These are phyloP conservation scores for Syzygium grande DNA, from an alignment of 345 rosid genomes.

Conservation along the genomic window DNA sequence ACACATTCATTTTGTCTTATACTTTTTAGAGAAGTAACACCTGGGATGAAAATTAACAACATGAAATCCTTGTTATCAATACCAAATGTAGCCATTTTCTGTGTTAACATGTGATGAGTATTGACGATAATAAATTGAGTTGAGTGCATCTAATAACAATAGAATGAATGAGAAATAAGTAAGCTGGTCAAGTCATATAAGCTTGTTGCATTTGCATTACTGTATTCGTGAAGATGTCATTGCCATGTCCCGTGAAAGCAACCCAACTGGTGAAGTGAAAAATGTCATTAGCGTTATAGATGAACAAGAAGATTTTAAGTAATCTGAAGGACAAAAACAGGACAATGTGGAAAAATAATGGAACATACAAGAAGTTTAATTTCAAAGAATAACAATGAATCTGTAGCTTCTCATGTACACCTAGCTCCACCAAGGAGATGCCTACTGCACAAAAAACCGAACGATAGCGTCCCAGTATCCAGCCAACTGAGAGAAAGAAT, in stretches of 20 bases:
- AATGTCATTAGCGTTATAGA: background rate
- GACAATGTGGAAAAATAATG: background rate
- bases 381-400: constrained; percentile 3
- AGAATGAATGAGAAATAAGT: background rate
- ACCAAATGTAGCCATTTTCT: background rate
- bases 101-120: background rate
- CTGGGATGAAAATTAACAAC: background rate
- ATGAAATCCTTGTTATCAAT: background rate
- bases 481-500: constrained; percentile 36
- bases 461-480: constrained; percentile 54
- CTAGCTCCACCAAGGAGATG: background rate
- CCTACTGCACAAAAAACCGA: constrained; percentile 25
- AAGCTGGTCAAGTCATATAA: background rate
- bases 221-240: background rate
- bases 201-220: background rate
- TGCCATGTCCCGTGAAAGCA: background rate
- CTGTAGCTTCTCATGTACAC: background rate
- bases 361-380: background rate
- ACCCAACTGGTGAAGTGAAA: background rate
- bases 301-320: too few relatives aligned
- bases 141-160: background rate
- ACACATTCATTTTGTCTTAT: background rate
- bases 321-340: background rate
- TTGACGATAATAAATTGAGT: background rate
- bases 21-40: background rate